Base-by-base conservation (phyloP, 257 asterid genomes). In the Jacaranda mimosifolia region DNA sequence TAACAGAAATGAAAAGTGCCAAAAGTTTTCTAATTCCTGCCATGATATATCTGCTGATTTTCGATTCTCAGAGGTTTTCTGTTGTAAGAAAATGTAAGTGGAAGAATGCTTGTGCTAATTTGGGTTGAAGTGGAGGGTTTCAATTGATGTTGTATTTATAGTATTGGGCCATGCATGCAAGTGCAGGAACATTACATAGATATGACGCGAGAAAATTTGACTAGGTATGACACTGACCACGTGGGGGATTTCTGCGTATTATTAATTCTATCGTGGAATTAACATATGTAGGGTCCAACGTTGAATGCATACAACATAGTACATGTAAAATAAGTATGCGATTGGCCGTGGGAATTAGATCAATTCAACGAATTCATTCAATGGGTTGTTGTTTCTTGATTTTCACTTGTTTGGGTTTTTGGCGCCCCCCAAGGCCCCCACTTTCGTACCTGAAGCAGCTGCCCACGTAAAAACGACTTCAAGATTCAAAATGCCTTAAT, bases 21-120 rank as follows among this genome's bases (percentile, higher is more conserved):
- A 72, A 46, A 40, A 26, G 11, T 10, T 4, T 56, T 17, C 45
- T 0, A 19, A 12, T 5, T 57, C 17, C 60, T 4, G 67, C 43
- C 77, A 71, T 72, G 36, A 6, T 48, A 48, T 48, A 48, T 56
- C 63, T 18, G 35, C 63, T 56, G 63, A 0, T 56, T 18, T 56
- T 56, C 12, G 32, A 26, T 15, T n/a, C 13, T 1, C 13, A 6
- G 13, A 48, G 32, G 32, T 26, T 26, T 26, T 26, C 32, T 26
- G 32, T 26, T 1, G 32, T 26, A 26, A 26, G 32, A 26, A 26
- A 26, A 26, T 26, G 32, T 26, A 26, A 26, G 32, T 26, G 32
- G 32, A 26, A 26, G 32, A 26, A 26, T 26, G 32, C 32, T 26
- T 26, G 32, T 26, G 32, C 32, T 26, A 26, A 26, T 26, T 26